Base-by-base conservation (phyloP, 2,329 filamentous ascomycete species). In the Talaromyces sp. region DNA sequence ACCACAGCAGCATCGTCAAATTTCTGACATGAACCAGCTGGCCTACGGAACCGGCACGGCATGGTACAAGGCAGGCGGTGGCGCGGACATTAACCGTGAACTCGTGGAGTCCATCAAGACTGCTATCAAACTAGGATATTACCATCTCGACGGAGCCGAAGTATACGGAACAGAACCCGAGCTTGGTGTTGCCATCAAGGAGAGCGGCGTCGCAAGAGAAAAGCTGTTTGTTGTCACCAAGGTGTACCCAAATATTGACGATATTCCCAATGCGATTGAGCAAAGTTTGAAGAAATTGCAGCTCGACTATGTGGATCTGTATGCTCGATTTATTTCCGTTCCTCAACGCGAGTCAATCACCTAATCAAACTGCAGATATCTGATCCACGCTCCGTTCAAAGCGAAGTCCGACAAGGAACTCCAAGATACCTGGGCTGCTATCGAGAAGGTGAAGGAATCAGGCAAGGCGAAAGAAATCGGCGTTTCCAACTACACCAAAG, bases 161-260 rank as follows among this genome's bases (percentile, higher is more conserved):
- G 77, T 74, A 71, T 89, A 89, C 70, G 80, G 81, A 60, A 91
- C 88, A 63, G 87, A 89, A 73, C 81, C 81, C 59, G 86, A 88
- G 61, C 86, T 89, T 0, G 89, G 86, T 7, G 76, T 81, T 66
- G 88, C 85, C 25, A 64, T 85, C 90, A 70, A 88, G 86, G 9
- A 77, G 81, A 67, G 88, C 85, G 82, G 87, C 50, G 81, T 90
- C 8, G 86, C 87, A 64, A 81, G 87, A 55, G 78, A 84, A 52
- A 81, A 89, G 63, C 77, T 90, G 65, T 90, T 89, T 74, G 80
- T 90, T 67, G 87, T 84, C 1, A 86, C 85, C 11, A 90, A 89
- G 72, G 76, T 89, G 35, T 88, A 85, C 84, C 82, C 82, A 0
- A 62, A 54, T 23, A 62, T 52, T 16, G 81, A 86, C 68, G 84